phyloP scores from a whole-genome alignment of 2,329 filamentous ascomycete species.

The Byssochlamys sp. region DNA sequence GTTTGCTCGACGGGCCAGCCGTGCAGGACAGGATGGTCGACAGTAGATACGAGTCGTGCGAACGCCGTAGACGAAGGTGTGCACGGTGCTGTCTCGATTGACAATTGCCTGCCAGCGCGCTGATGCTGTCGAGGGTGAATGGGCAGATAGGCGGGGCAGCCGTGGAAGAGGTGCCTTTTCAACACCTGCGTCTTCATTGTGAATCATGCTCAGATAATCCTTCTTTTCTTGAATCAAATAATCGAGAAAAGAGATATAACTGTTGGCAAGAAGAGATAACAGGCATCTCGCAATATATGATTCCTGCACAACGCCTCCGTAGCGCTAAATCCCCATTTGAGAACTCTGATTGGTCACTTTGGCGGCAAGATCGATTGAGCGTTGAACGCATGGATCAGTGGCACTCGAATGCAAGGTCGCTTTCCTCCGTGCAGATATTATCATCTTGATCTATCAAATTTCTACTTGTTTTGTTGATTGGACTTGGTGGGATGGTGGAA shows the following conservation, averaged over 20 bases:
- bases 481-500: too few species aligned
- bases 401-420: neutral
- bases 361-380: constrained; percentile 13
- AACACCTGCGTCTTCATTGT: neutral
- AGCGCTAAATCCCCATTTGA: neutral
- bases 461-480: too few species aligned
- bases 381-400: neutral
- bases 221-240: neutral
- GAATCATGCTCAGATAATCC: neutral
- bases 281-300: neutral
- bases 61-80: constrained; percentile 49
- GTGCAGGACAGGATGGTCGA: constrained; percentile 45
- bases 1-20: constrained; percentile 49
- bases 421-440: neutral
- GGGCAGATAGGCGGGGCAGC: neutral
- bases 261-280: neutral
- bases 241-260: neutral
- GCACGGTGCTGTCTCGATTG: constrained; percentile 34
- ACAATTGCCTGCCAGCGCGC: constrained; percentile 37
- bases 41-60: constrained; percentile 49
- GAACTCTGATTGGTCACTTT: constrained; percentile 27
- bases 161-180: neutral
- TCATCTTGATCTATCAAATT: too few species aligned
- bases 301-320: neutral
- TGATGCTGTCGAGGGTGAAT: constrained; percentile 7